Evolutionary conservation across 139 green algal genomes (phyloP).

Genomic region (Micromonas commoda): DNA sequence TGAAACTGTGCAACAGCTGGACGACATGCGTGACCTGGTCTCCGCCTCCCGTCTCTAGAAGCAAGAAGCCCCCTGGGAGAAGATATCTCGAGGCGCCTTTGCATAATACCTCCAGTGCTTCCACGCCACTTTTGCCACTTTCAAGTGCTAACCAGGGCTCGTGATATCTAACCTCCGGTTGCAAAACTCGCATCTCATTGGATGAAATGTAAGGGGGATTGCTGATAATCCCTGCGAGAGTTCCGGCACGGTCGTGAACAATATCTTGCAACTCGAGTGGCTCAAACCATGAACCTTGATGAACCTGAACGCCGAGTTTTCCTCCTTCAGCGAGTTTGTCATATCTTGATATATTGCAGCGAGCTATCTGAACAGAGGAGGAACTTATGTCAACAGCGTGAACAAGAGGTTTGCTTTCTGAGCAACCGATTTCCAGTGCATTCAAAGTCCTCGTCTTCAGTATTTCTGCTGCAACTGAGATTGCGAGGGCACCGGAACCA

Average conservation of each 20-base stretch:
- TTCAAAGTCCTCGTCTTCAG: not conserved
- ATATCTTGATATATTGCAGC: not conserved
- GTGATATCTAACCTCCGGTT: conserved; percentile 6
- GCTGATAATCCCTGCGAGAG: conserved; percentile 1
- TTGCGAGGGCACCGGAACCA: conserved; percentile 10
- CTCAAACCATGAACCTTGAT: conserved; percentile 18
- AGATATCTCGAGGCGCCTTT: not conserved
- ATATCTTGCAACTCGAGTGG: not conserved
- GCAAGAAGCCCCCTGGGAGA: not conserved
- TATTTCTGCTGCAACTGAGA: not conserved
- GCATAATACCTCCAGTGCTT: not conserved
- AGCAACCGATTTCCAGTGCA: not conserved
- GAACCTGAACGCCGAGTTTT: not conserved
- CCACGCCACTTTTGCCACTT: not conserved
- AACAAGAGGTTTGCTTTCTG: not conserved
- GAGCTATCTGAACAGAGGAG: not conserved
- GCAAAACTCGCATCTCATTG: not conserved
- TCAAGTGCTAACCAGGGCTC: conserved; percentile 3
- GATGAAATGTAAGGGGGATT: conserved; percentile 24
- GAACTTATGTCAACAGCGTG: not conserved
- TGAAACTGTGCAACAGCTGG: too few species aligned
- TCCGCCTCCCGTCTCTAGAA: too few species aligned
- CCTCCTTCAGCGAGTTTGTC: not conserved
- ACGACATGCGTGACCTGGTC: too few species aligned
- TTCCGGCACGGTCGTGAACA: not conserved